Evolutionary conservation across 768 basidiomycete genomes (phyloP), one percentile per base, ranked within the genome.

Genomic region (Tylopilus rubrobrunneus): DNA sequence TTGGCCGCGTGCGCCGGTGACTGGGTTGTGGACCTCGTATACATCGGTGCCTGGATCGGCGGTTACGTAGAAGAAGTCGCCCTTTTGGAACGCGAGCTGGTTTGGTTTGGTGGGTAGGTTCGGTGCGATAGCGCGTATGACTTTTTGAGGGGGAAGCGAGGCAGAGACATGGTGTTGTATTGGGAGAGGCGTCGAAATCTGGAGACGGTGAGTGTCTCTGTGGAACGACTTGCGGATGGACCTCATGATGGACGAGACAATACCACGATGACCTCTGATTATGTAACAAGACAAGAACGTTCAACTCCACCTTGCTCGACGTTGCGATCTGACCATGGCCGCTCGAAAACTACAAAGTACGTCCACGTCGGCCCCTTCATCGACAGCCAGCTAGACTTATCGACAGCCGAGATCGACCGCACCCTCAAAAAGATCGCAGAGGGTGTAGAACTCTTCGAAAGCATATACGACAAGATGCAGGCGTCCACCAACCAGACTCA

Each of bases 381-480:
- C 12, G 34, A 31, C 31, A 7, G 7, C 5, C 1, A 4, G 3
- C 36, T 5, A 31, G 39, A 40, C 39, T 0, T n/a, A 8, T 19
- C 36, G 39, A 11, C 74, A 99, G 96, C 92, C 71, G 97, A 99
- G 77, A 98, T 99, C 62, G 97, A 98, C 84, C 85, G 91, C 68
- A 98, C 96, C 46, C 78, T 98, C 66, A 99, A 99, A 81, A 94
- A 93, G 79, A 95, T 99, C 61, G 64, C 86, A 34, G 92, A 95
- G 73, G 97, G 97, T 61, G 94, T 98, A 63, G 92, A 93, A 77
- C 81, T 89, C 71, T 94, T 94, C 68, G 92, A 94, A 74, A 85
- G 80, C 74, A 95, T 97, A 71, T 97, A 96, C 70, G 94, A 97
- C 70, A 99, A 98, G 82, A 95, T 99, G 86, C 89, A 94, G 71